Evolutionary conservation across 2,329 filamentous ascomycete genomes (phyloP), one percentile per base, ranked within the genome.

Genomic region (Gaeumannomyces sp.): DNA sequence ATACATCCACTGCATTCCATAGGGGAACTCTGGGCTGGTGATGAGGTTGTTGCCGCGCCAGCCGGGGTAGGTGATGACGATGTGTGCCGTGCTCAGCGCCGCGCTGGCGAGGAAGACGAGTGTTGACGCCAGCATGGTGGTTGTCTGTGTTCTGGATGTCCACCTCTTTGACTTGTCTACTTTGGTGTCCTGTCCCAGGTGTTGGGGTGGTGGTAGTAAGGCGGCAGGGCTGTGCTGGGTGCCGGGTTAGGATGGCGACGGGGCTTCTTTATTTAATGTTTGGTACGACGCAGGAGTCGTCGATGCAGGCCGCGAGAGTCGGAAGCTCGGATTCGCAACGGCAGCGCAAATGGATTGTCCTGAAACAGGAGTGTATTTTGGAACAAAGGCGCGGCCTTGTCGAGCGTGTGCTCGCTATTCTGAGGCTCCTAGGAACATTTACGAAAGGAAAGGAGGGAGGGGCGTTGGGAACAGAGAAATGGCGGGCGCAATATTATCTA

Each of bases 1-100:
- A 80, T 96, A 97, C 75, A 89, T 87, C 93, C 93, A 97, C 80
- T 96, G 90, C 91, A 95, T 94, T 78, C 93, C 93, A 70, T 91
- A 96, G 1, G 93, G 93, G 70, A 86, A 95, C 0, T 84, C 87
- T 2, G 85, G 86, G 75, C 92, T 96, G 59, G 89, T 90, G 73
- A 89, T 84, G 68, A 96, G 85, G 74, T 92, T 96, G 80, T 96
- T 89, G 69, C 92, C 93, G 83, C 93, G 80, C 88, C 90, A 94
- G 70, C 90, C 91, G 0, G 92, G 93, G 73, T 96, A 96, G 68
- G 89, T 88, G 75, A 96, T 89, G 73, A 96, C 84, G n/a, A 84
- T 90, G 75, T 96, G 92, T n/a, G 88, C 87, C 45, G 83, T 79
- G 68, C 81, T 80, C 71, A 88, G 68, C 57, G 80, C 76, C 66